phyloP scores from a whole-genome alignment of 176 grass and related monocot genomes.

The Oryza punctata region DNA sequence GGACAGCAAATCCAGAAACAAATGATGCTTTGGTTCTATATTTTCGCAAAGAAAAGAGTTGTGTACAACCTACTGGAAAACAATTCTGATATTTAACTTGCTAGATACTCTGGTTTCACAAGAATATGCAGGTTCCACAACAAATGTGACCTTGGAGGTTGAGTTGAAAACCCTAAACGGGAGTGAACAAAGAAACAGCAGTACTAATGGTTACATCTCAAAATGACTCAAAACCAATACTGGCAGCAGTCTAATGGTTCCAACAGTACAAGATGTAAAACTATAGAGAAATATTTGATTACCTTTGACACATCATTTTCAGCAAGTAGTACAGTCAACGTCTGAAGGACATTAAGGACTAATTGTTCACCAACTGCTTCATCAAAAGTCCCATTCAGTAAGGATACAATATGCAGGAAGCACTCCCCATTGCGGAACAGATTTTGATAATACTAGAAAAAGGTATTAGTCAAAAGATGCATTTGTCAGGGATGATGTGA shows the following conservation, averaged over 20 bases:
- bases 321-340: constrained; percentile 75
- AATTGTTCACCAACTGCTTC: constrained; percentile 75
- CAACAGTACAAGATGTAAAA: constrained; percentile 20
- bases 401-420: constrained; percentile 94
- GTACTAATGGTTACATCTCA: neutral
- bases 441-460: constrained; percentile 87
- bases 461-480: constrained; percentile 17
- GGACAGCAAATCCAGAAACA: neutral
- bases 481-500: constrained; percentile 5
- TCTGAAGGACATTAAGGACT: constrained; percentile 91
- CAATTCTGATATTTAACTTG: neutral
- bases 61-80: neutral
- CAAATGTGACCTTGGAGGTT: neutral
- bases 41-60: constrained; percentile 5
- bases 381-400: constrained; percentile 90
- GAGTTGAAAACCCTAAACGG: neutral
- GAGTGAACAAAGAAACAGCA: constrained; percentile 6
- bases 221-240: constrained; percentile 32
- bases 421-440: constrained; percentile 86
- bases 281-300: constrained; percentile 39
- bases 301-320: constrained; percentile 89
- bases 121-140: constrained; percentile 19
- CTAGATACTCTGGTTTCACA: constrained; percentile 6
- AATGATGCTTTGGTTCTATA: neutral
- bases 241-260: neutral